Base-by-base conservation (phyloP, 495 filamentous ascomycete genomes). In the Podospora comata region DNA sequence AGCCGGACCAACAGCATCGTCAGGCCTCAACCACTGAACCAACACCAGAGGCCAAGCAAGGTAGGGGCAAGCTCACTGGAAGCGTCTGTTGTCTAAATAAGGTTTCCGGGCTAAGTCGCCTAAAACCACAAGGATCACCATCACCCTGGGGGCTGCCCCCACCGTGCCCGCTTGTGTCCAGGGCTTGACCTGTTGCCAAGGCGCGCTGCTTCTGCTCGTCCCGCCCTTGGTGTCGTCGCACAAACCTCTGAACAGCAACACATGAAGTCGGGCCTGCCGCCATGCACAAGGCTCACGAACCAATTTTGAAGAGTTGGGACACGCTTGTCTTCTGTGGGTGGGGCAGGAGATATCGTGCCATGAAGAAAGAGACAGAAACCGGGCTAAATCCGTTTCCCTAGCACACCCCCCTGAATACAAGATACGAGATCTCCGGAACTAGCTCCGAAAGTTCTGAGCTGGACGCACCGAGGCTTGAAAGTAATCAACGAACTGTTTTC, bases 41-140 rank as follows among this genome's bases (percentile, higher is more conserved):
- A 26, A 26, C 55, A 26, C n/a, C n/a, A 58, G 7, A 32, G n/a
- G n/a, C 55, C 23, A 9, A 16, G 26, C 20, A 19, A 5, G 44
- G 55, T 61, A 67, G 23, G 64, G 65, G 11, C 34, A 48, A 48
- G 23, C 6, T 11, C 39, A 16, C 5, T 48, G 15, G 39, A 48
- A 48, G 13, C 5, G 59, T 26, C 59, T 71, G 70, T 65, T 64
- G 70, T 72, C 70, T 26, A 72, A 72, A 69, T 72, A 72, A 72
- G 70, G 67, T 72, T 72, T 69, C 64, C 67, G 67, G 67, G 64
- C 65, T 69, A 67, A 67, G 67, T 44, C 27, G 20, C 61, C 32
- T n/a, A 63, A 44, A 44, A 23, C 16, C 27, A 34, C 27, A 15
- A 23, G 30, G n/a, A 63, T 63, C 61, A 63, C 34, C 61, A 48